Base-by-base conservation (phyloP, 2,329 filamentous ascomycete genomes). In the Curvularia eragrostidis region DNA sequence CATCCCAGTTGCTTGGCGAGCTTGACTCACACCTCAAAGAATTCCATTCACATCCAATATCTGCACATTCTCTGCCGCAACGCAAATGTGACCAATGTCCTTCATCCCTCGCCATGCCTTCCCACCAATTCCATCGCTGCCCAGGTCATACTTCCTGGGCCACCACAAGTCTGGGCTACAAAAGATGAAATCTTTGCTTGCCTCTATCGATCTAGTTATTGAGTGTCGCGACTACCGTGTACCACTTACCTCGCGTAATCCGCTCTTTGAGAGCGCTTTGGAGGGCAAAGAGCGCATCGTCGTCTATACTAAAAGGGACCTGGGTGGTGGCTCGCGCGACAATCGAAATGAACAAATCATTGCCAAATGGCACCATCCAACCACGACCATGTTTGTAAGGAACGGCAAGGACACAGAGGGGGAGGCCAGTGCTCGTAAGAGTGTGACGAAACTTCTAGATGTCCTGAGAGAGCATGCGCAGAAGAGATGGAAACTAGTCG, bases 191-290 rank as follows among this genome's bases (percentile, higher is more conserved):
- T 86, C 86, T 38, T 84, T 91, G 73, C 85, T 99, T 48, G 87
- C 88, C 26, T 88, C 87, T 62, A 91, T 97, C 69, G 90, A 93
- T 71, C 87, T 98, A 42, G 87, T 99, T 52, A 86, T 99, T 72
- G 95, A 99, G 81, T 97, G 93, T 76, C 91, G 95, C 72, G 95
- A 99, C 81, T 93, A 93, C 74, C 89, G 95, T 47, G 88, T 97
- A 0, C 95, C 95, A 0, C 80, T 98, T 9, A 93, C 93, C 0
- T 95, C 91, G 3, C 87, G 91, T 66, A 99, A 99, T 73, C 94
- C 93, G 0, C 80, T 93, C 44, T 94, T 99, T 67, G 94, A 98
- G 73, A 84, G 88, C 61, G 85, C 87, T 30, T 81, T 98, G 43
- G 86, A 87, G 26, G 89, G 88, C 15, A 87, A 87, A 63, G 84